A percentile compares a stretch with the other conserved stretches of the same genome.
These are phyloP conservation scores for Orbilia quercus DNA, from an alignment of 2,329 filamentous ascomycete genomes.

Conservation along the genomic window DNA sequence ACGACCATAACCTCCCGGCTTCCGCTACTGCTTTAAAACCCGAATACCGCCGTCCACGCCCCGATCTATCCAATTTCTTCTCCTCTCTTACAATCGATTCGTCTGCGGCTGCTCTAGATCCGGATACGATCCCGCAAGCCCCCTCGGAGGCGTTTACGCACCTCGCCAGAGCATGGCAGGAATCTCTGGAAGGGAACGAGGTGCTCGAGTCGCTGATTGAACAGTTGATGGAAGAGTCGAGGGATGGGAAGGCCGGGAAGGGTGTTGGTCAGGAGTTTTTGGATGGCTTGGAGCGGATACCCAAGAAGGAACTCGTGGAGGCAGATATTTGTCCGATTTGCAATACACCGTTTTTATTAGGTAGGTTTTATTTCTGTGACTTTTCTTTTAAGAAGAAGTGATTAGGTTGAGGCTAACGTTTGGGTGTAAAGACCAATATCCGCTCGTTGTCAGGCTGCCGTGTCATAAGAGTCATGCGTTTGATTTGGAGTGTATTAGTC, in stretches of 20 bases:
- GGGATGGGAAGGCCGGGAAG: constrained; percentile 34
- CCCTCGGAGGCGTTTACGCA: constrained; percentile 36
- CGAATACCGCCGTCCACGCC: constrained; percentile 51
- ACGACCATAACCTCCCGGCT: constrained; percentile 58
- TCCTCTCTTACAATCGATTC: constrained; percentile 40
- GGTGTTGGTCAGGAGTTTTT: constrained; percentile 58
- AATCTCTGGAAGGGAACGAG: constrained; percentile 36
- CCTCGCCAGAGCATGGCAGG: constrained; percentile 49
- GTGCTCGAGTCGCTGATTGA: constrained; percentile 56
- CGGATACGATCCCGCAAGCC: constrained; percentile 1
- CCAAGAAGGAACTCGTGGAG: constrained; percentile 58
- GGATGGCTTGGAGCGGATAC: constrained; percentile 58
- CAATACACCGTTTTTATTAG: constrained; percentile 58
- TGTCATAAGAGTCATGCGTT: constrained; percentile 59
- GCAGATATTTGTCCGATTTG: constrained; percentile 59
- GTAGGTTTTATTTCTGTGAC: constrained; percentile 33
- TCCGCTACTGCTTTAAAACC: constrained; percentile 28
- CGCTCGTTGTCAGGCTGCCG: constrained; percentile 58
- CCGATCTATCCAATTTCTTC: constrained; percentile 58
- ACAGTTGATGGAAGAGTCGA: constrained; percentile 56
- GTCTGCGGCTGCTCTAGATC: neutral
- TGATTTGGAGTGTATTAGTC: constrained; percentile 59
- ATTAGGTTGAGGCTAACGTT: neutral
- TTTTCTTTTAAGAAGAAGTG: no score
- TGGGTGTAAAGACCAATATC: constrained; percentile 54